Evolutionary conservation across 257 asterid species (phyloP).

Genomic region (Penstemon eatonii): DNA sequence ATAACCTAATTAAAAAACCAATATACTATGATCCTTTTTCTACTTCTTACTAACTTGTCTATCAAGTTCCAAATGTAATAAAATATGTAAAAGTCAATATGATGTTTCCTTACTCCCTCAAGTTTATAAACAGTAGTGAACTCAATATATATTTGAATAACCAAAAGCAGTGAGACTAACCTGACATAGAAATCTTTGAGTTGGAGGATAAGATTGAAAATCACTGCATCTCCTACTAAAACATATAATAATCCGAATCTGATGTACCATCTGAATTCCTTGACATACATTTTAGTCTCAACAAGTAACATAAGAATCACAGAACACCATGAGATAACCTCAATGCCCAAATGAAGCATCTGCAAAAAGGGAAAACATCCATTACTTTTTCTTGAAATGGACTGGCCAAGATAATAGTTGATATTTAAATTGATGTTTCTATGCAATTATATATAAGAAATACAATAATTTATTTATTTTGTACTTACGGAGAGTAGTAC

Average conservation of each 20-base stretch:
- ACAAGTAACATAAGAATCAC: slow-evolving; percentile 58
- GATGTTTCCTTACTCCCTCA: no score
- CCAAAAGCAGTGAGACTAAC: slow-evolving; percentile 37
- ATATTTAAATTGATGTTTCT: background rate
- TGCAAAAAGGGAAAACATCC: slow-evolving; percentile 36
- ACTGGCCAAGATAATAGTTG: slow-evolving; percentile 5
- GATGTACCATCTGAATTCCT: slow-evolving; percentile 81
- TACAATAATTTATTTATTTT: background rate
- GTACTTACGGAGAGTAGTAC: background rate
- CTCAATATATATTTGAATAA: background rate
- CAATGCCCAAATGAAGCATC: slow-evolving; percentile 61
- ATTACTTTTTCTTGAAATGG: slow-evolving; percentile 10
- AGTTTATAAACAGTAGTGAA: no score
- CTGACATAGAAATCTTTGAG: slow-evolving; percentile 52
- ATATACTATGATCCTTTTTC: no score
- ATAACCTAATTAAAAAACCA: no score
- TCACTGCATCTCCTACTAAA: slow-evolving; percentile 72
- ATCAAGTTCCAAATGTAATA: no score
- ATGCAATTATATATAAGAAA: background rate
- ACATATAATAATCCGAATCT: slow-evolving; percentile 72
- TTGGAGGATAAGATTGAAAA: slow-evolving; percentile 51
- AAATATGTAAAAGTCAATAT: no score
- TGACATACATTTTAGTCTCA: slow-evolving; percentile 69
- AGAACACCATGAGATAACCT: slow-evolving; percentile 70
- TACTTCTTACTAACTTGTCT: no score